Evolutionary conservation across 176 grass and related monocot genomes (phyloP).

Genomic region (Carex myosuroides): DNA sequence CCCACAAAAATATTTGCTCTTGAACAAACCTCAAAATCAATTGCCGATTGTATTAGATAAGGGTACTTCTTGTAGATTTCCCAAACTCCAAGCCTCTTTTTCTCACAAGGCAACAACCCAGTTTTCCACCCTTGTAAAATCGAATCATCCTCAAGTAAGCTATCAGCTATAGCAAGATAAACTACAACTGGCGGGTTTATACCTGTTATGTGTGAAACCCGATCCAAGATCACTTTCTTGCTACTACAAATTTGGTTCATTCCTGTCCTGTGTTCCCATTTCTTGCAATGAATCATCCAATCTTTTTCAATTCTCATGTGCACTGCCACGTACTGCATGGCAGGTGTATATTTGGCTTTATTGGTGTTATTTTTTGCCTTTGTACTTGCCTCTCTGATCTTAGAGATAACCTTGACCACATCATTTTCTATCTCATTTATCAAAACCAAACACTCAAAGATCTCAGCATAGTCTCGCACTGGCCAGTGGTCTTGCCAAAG

Average conservation of each 20-base stretch:
- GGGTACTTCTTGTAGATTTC: slow-evolving; percentile 65
- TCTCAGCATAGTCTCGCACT: slow-evolving; percentile 65
- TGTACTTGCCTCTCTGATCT: slow-evolving; percentile 55
- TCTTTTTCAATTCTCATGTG: slow-evolving; percentile 99
- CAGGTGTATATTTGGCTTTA: slow-evolving; percentile 24
- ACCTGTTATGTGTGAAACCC: slow-evolving; percentile 74
- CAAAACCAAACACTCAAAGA: slow-evolving; percentile 79
- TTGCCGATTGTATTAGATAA: slow-evolving; percentile 93
- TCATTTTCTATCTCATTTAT: slow-evolving; percentile 75
- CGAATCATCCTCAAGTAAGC: slow-evolving; percentile 80
- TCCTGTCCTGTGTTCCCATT: slow-evolving; percentile 61
- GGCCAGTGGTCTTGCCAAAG: slow-evolving; percentile 97
- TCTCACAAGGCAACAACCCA: slow-evolving; percentile 79
- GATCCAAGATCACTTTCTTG: slow-evolving; percentile 85
- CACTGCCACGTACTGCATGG: slow-evolving; percentile 69
- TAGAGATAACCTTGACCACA: slow-evolving; percentile 74
- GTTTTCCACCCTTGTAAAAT: slow-evolving; percentile 90
- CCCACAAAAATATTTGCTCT: slow-evolving; percentile 85
- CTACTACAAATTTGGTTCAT: slow-evolving; percentile 86
- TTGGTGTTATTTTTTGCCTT: slow-evolving; percentile 41
- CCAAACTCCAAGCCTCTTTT: slow-evolving; percentile 78
- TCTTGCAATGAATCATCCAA: slow-evolving; percentile 99
- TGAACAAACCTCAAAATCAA: slow-evolving; percentile 90
- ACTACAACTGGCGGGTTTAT: slow-evolving; percentile 53
- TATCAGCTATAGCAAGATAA: slow-evolving; percentile 95